A percentile compares a stretch with the other conserved stretches of the same genome.
phyloP scores from a whole-genome alignment of 2,329 filamentous ascomycete species.

The Beauveria varroae region DNA sequence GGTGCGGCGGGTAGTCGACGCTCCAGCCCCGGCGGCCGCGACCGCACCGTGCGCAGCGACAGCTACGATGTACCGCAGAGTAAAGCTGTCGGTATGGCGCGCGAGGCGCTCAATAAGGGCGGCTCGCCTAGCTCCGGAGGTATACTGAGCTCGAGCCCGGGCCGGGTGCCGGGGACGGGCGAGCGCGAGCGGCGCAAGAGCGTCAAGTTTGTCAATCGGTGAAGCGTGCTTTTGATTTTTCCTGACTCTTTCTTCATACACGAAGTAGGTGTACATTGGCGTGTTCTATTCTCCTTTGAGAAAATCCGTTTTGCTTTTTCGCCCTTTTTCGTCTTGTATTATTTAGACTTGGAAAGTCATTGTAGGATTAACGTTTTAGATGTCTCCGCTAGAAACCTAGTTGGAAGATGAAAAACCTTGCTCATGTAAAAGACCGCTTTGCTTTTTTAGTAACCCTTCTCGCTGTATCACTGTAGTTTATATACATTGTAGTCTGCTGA shows the following conservation, averaged over 20 bases:
- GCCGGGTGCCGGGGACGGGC: slow-evolving; percentile 24
- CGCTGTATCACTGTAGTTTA: neutral
- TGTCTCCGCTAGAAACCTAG: neutral
- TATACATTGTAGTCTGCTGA: neutral
- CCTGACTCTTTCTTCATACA: neutral
- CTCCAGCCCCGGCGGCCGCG: slow-evolving; percentile 19
- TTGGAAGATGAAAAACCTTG: neutral
- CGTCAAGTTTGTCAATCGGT: slow-evolving; percentile 49
- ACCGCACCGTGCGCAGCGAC: slow-evolving; percentile 34
- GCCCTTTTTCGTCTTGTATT: neutral
- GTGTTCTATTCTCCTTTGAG: neutral
- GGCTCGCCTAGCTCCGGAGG: slow-evolving; percentile 16
- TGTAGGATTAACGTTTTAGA: slow-evolving; percentile 7
- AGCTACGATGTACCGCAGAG: slow-evolving; percentile 50
- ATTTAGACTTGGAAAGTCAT: neutral
- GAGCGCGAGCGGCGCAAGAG: slow-evolving; percentile 54
- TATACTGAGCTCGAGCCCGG: slow-evolving; percentile 45
- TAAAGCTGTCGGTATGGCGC: slow-evolving; percentile 51
- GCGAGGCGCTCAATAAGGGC: slow-evolving; percentile 40
- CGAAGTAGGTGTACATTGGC: neutral
- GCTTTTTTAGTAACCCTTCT: neutral
- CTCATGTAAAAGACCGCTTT: neutral
- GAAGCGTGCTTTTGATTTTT: neutral
- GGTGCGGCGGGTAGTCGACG: slow-evolving; percentile 17
- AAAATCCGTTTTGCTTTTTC: neutral